Evolutionary conservation across 345 rosid species (phyloP).

Genomic region (Erysimum cheiranthoides): DNA sequence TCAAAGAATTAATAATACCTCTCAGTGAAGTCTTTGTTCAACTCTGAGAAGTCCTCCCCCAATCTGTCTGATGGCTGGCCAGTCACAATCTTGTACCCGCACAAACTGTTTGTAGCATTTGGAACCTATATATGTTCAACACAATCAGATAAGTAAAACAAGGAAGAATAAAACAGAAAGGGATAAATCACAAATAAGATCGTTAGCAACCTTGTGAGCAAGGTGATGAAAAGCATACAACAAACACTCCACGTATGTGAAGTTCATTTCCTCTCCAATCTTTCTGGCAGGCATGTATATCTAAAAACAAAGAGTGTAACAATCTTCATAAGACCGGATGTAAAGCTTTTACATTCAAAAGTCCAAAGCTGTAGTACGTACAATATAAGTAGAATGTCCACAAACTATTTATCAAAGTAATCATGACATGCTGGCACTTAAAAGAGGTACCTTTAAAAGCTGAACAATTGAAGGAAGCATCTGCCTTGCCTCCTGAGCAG

Average conservation of each 20-base stretch:
- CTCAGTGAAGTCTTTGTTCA: constrained; percentile 83
- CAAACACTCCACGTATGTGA: constrained; percentile 93
- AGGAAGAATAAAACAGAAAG: not conserved
- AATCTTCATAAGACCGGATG: constrained; percentile 12
- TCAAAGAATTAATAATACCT: constrained; percentile 51
- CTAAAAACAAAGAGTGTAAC: constrained; percentile 51
- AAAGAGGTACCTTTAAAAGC: constrained; percentile 71
- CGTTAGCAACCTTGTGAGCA: constrained; percentile 76
- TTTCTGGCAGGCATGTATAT: constrained; percentile 91
- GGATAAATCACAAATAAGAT: constrained; percentile 15
- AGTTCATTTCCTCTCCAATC: constrained; percentile 96
- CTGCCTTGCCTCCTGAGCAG: constrained; percentile 94
- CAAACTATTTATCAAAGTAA: not conserved
- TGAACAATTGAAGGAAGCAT: constrained; percentile 88
- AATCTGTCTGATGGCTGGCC: constrained; percentile 99
- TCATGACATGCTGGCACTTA: not conserved
- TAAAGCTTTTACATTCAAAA: constrained; percentile 10
- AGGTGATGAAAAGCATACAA: constrained; percentile 87
- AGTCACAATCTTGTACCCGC: constrained; percentile 97
- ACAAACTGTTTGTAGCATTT: constrained; percentile 92
- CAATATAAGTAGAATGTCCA: not conserved
- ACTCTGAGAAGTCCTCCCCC: constrained; percentile 97
- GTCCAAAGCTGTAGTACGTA: not conserved
- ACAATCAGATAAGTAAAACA: constrained; percentile 41
- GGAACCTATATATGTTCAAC: constrained; percentile 70